Conservation (phyloP, 768 basidiomycete species). For the Lentinula aciculospora region DNA sequence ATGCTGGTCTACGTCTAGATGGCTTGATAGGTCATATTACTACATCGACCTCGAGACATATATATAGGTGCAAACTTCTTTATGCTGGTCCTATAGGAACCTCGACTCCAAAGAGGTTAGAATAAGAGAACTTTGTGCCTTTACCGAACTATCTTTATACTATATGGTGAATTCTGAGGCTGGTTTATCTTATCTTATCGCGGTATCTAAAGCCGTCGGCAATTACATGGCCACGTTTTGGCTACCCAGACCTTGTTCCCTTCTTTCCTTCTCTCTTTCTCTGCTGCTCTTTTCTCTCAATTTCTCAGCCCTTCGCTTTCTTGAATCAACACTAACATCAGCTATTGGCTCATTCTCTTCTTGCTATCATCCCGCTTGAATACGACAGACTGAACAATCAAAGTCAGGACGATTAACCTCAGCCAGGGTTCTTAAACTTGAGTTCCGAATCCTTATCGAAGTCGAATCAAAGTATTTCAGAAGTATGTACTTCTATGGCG, state of each 20-base stretch:
- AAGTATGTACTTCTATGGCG: background rate
- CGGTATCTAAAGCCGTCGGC: background rate
- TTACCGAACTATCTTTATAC: too few relatives aligned
- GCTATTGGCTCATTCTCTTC: background rate
- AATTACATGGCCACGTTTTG: constrained; percentile 1
- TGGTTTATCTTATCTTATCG: background rate
- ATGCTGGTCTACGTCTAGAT: background rate
- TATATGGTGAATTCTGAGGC: too few relatives aligned
- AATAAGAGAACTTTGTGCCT: too few relatives aligned
- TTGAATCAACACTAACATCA: background rate
- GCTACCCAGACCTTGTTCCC: constrained; percentile 1
- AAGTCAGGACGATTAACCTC: background rate
- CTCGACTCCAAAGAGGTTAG: too few relatives aligned
- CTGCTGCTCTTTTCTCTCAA: background rate
- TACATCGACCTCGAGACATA: too few relatives aligned
- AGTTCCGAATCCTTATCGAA: background rate
- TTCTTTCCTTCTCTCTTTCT: background rate
- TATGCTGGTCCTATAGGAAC: too few relatives aligned
- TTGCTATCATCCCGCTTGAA: background rate
- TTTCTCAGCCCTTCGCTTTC: background rate
- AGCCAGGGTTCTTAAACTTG: background rate
- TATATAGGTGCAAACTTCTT: too few relatives aligned
- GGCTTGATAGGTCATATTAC: background rate
- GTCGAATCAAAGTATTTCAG: background rate
- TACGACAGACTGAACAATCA: background rate